Percentiles rank a stretch among this genome's conserved stretches.
phyloP scores from a whole-genome alignment of 208 protist genomes.

The Acanthamoeba royreba region DNA sequence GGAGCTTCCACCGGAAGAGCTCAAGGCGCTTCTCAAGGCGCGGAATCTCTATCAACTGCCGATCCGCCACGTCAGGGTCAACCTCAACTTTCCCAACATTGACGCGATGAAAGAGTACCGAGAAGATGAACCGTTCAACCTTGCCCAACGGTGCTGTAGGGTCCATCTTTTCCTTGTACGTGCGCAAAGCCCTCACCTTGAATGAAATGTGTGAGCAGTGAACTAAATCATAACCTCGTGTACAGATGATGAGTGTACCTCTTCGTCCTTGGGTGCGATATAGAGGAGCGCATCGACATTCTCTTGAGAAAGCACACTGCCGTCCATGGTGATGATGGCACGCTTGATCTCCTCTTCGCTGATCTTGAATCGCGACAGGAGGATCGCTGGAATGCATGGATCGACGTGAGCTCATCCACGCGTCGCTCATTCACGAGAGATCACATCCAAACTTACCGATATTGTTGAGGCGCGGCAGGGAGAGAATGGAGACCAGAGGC shows the following conservation, averaged over 20 bases:
- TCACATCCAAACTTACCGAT: background rate
- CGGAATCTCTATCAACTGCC: background rate
- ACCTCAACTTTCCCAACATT: background rate
- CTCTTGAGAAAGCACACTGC: background rate
- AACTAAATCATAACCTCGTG: too few relatives aligned
- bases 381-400: too few relatives aligned
- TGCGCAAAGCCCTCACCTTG: background rate
- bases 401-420: background rate
- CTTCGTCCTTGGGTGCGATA: conserved; percentile 5
- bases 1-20: background rate
- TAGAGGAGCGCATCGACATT: background rate
- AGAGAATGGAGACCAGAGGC: background rate
- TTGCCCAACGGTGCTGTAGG: background rate
- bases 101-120: background rate
- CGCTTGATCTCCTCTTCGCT: background rate
- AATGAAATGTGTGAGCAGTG: too few relatives aligned
- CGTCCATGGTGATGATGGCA: background rate
- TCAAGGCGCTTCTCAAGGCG: background rate
- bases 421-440: background rate
- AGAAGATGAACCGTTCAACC: background rate
- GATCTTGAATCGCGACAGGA: background rate
- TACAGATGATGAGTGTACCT: too few relatives aligned
- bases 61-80: background rate
- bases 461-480: background rate
- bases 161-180: background rate